Base-by-base conservation (phyloP, 805 yeast species). In the Metschnikowia gruessii region DNA sequence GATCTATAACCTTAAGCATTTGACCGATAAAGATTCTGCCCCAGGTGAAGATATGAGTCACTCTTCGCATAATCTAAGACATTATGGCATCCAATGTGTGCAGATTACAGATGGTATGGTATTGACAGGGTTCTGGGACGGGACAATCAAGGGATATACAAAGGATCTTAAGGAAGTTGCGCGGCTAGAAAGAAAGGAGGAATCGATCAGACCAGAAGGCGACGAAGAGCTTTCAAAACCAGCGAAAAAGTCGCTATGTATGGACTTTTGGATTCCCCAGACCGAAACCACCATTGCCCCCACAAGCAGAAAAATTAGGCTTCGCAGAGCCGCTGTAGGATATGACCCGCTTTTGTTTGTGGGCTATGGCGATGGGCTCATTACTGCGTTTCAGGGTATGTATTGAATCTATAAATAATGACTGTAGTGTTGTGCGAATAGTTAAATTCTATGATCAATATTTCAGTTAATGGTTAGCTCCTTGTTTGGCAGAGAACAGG, bases 301-400 rank as follows among this genome's bases (percentile, higher is more conserved):
- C 3, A 34, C 30, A 19, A 40, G 53, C 18, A 37, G 49, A 17
- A 46, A 42, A 22, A 40, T 29, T 12, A 34, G 13, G 30, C 35
- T 46, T 16, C 53, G 50, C 6, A 53, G 54, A 24, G 43, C 53
- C 6, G 37, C 36, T 15, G 28, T 38, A n/a, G 49, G 58, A 0
- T 28, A 36, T 3, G 54, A 49, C 2, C 50, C 57, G 12, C 61
- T 72, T 56, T 50, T 79, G 1, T 74, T 79, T 4, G 70, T 73
- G 1, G 85, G 80, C 0, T 80, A 76, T 39, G 78, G 76, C 41
- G 84, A 81, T 51, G 84, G 85, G 2, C 66, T 80, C 2, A 65
- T 81, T 2, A 68, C 67, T 11, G 59, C 77, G 10, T 48, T 43
- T 29, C 29, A 41, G 42, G 37, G 29, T 19, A 29, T 39, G 7